phyloP scores from a whole-genome alignment of 2,329 filamentous ascomycete genomes.

The Verticillium nonalfalfae region DNA sequence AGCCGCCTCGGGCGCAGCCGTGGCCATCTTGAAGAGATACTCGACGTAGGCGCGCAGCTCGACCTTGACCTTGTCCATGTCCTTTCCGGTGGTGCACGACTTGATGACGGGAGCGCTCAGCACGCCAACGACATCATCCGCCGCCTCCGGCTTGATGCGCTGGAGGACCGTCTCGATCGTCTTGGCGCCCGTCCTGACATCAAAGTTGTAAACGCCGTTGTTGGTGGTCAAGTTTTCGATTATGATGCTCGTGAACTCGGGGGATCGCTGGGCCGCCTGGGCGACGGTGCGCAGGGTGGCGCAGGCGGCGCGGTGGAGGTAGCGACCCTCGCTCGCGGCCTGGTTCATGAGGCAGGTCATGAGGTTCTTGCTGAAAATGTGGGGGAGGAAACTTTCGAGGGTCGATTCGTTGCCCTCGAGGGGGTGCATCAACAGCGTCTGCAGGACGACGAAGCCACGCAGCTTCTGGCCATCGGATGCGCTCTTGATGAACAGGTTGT shows the following conservation, averaged over 20 bases:
- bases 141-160: slow-evolving; percentile 48
- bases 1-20: slow-evolving; percentile 26
- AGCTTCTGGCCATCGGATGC: slow-evolving; percentile 87
- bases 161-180: slow-evolving; percentile 71
- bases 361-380: slow-evolving; percentile 76
- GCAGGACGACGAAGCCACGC: slow-evolving; percentile 84
- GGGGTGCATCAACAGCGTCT: slow-evolving; percentile 57
- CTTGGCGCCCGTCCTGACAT: slow-evolving; percentile 79
- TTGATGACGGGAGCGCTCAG: slow-evolving; percentile 19
- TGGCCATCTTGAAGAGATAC: slow-evolving; percentile 47
- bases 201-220: slow-evolving; percentile 71
- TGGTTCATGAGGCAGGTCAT: slow-evolving; percentile 80
- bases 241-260: slow-evolving; percentile 52
- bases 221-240: slow-evolving; percentile 63
- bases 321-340: slow-evolving; percentile 68
- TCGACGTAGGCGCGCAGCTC: slow-evolving; percentile 43
- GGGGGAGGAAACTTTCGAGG: slow-evolving; percentile 21
- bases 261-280: slow-evolving; percentile 53
- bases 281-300: slow-evolving; percentile 70
- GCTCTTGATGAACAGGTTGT: slow-evolving; percentile 74
- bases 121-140: slow-evolving; percentile 43
- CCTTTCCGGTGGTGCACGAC: slow-evolving; percentile 17
- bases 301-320: slow-evolving; percentile 71
- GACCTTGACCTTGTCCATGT: slow-evolving; percentile 26
- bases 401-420: slow-evolving; percentile 31